Percentiles rank a stretch among this genome's conserved stretches.
Evolutionary conservation across 2,329 filamentous ascomycete genomes (phyloP).

Genomic region (Aspergillus sojae): DNA sequence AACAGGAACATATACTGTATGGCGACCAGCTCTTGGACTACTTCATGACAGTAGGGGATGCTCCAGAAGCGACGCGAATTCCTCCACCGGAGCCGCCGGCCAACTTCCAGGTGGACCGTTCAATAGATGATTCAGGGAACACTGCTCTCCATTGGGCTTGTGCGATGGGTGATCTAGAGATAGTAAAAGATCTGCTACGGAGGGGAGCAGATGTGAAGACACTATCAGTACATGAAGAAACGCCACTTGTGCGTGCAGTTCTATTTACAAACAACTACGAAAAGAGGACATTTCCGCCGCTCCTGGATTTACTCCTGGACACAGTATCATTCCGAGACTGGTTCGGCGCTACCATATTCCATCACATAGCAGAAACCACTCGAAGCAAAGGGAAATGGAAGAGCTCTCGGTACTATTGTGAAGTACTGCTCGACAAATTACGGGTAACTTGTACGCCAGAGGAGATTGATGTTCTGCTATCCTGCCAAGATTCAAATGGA

Average conservation of each 20-base stretch:
- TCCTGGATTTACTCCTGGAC: conserved; percentile 80
- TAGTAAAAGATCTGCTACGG: conserved; percentile 82
- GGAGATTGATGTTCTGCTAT: conserved; percentile 76
- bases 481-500: conserved; percentile 80
- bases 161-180: conserved; percentile 93
- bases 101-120: conserved; percentile 84
- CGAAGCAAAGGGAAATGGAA: conserved; percentile 83
- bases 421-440: conserved; percentile 85
- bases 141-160: conserved; percentile 96
- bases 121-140: conserved; percentile 91
- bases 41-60: conserved; percentile 84
- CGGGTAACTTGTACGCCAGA: conserved; percentile 74
- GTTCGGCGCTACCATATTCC: conserved; percentile 84
- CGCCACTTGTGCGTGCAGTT: conserved; percentile 90
- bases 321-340: conserved; percentile 80
- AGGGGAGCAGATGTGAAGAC: conserved; percentile 75
- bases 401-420: conserved; percentile 89
- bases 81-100: conserved; percentile 75
- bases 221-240: conserved; percentile 74
- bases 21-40: conserved; percentile 94
- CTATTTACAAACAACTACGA: conserved; percentile 97
- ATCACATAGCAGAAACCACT: conserved; percentile 89
- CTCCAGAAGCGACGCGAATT: conserved; percentile 61
- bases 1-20: conserved; percentile 87
- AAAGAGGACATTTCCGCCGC: conserved; percentile 82